A percentile compares a stretch with the other conserved stretches of the same genome.
Conservation (phyloP, 768 basidiomycete genomes). For the Calocybe cyanea region DNA sequence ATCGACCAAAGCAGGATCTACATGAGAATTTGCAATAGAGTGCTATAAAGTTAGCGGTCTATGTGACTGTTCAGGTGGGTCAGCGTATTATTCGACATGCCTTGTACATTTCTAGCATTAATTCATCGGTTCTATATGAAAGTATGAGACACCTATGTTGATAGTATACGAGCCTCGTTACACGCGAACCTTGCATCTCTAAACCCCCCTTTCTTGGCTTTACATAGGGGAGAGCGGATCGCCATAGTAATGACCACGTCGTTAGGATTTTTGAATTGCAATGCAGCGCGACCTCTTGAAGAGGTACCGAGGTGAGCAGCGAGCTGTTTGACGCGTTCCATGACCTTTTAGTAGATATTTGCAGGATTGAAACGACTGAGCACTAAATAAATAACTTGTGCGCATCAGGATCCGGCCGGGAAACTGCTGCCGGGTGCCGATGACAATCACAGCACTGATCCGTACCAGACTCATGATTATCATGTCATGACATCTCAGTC, state of each 20-base stretch:
- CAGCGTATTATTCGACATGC: conserved; percentile 25
- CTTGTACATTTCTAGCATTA: conserved; percentile 80
- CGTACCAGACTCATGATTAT: no score
- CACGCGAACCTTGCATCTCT: conserved; percentile 59
- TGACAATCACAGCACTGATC: no score
- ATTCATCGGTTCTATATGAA: conserved; percentile 61
- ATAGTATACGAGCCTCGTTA: not conserved
- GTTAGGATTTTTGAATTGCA: conserved; percentile 59
- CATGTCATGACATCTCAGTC: no score
- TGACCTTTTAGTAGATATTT: conserved; percentile 15
- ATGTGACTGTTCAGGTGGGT: not conserved
- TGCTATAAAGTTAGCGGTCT: conserved; percentile 38
- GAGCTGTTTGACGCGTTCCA: conserved; percentile 68
- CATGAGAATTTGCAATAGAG: conserved; percentile 49
- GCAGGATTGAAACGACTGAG: not conserved
- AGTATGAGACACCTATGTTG: conserved; percentile 6
- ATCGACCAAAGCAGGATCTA: conserved; percentile 63
- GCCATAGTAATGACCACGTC: conserved; percentile 85
- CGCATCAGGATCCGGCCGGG: not conserved
- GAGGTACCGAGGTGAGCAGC: conserved; percentile 51
- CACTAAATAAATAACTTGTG: not conserved
- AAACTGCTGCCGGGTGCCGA: not conserved
- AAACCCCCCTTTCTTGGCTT: conserved; percentile 71
- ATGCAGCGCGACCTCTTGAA: conserved; percentile 41
- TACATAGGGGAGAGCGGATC: conserved; percentile 71